Evolutionary conservation across 352 stramenopile genomes (phyloP).

Genomic region (Pythium oligandrum): DNA sequence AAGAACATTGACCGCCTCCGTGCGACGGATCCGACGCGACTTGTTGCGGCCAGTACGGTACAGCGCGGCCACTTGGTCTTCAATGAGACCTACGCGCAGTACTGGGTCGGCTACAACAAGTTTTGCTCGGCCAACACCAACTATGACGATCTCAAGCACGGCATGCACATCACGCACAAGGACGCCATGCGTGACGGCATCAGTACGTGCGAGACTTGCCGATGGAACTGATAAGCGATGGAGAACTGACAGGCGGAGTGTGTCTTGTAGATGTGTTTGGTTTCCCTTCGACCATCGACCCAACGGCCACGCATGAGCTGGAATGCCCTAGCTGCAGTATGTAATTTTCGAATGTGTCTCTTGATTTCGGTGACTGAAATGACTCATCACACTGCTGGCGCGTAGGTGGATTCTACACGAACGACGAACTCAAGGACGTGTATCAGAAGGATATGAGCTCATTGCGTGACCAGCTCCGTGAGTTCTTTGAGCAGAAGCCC

Average conservation of each 20-base stretch:
- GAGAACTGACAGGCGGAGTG: not conserved
- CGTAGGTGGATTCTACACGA: constrained; percentile 51
- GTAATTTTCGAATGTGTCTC: constrained; percentile 6
- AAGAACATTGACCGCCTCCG: constrained; percentile 77
- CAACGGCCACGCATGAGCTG: constrained; percentile 49
- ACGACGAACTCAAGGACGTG: constrained; percentile 56
- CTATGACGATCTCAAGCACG: constrained; percentile 66
- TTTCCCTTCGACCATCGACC: constrained; percentile 58
- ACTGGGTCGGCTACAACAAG: constrained; percentile 89
- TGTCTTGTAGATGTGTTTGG: constrained; percentile 42
- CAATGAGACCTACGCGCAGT: constrained; percentile 86
- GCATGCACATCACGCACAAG: constrained; percentile 64
- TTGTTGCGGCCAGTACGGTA: constrained; percentile 79
- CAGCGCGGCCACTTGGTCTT: constrained; percentile 82
- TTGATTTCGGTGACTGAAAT: constrained; percentile 2
- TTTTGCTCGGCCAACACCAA: constrained; percentile 72
- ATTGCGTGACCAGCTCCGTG: constrained; percentile 53
- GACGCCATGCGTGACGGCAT: constrained; percentile 69
- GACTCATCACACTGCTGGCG: not conserved
- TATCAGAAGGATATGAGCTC: constrained; percentile 68
- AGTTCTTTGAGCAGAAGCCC: constrained; percentile 81
- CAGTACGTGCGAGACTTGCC: constrained; percentile 36
- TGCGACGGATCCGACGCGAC: constrained; percentile 70
- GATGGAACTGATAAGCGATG: not conserved
- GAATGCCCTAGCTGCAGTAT: constrained; percentile 57